phyloP scores from a whole-genome alignment of 164 flowering plant species.

The Pachysandra terminalis region DNA sequence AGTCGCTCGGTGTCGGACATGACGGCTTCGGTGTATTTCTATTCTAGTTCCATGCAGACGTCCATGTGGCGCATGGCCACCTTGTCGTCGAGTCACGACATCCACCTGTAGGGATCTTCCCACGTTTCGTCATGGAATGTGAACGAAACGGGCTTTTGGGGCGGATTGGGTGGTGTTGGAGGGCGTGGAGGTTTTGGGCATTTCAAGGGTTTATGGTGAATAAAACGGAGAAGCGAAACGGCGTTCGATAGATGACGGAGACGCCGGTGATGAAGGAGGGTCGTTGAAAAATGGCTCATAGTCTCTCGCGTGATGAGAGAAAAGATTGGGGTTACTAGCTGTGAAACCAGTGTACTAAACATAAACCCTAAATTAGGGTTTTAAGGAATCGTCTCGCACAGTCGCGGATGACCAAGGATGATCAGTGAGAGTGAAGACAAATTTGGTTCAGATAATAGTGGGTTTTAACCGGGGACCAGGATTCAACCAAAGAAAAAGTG shows the following conservation, averaged over 20 bases:
- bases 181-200: slow-evolving; percentile 21
- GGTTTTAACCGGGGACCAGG: too few relatives aligned
- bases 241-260: not conserved
- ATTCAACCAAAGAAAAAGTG: too few relatives aligned
- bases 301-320: not conserved
- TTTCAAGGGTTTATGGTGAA: slow-evolving; percentile 14
- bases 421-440: too few relatives aligned
- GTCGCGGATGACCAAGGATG: too few relatives aligned
- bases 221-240: slow-evolving; percentile 10
- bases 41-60: slow-evolving; percentile 89
- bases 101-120: slow-evolving; percentile 77
- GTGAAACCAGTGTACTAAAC: too few relatives aligned
- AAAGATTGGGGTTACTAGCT: too few relatives aligned
- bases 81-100: slow-evolving; percentile 76
- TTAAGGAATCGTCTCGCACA: too few relatives aligned
- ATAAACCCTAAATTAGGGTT: too few relatives aligned
- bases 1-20: slow-evolving; percentile 67
- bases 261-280: slow-evolving; percentile 3
- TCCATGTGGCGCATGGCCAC: slow-evolving; percentile 96
- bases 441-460: too few relatives aligned
- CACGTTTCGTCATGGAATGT: slow-evolving; percentile 29
- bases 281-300: slow-evolving; percentile 11
- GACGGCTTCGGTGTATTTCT: slow-evolving; percentile 93
- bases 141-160: slow-evolving; percentile 30
- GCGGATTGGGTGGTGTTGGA: slow-evolving; percentile 34